Base-by-base conservation (phyloP, 306 rosid genomes). In the Gleditsia sinensis region DNA sequence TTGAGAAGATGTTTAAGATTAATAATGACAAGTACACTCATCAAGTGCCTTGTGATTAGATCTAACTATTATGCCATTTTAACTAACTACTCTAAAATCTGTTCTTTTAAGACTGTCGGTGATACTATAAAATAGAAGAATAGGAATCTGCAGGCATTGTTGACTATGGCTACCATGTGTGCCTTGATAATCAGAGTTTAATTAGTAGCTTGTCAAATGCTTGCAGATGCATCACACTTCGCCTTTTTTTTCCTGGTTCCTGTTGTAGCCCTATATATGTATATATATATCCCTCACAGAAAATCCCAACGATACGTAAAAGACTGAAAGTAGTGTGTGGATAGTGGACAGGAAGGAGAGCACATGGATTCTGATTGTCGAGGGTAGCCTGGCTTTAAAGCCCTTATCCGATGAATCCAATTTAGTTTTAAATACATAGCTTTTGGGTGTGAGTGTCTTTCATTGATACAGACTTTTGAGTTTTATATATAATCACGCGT, bases 401-500 rank as follows among this genome's bases (percentile, higher is more conserved):
- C 53, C 36, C 45, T 32, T 56, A 39, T 17, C 32, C 4, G 0
- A n/a, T n/a, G n/a, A n/a, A 43, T 21, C 12, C 33, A n/a, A n/a
- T n/a, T 43, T 69, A 48, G n/a, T 60, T 49, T 74, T 34, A 11
- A 68, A 46, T 24, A 66, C 28, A 63, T 7, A 32, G 68, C 68
- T 67, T 76, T 57, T 20, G 17, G n/a, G n/a, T n/a, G n/a, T n/a
- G n/a, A n/a, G n/a, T 49, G 72, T 39, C 28, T 40, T n/a, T 71
- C 32, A n/a, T 45, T 62, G 75, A 58, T 68, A 34, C 63, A 34
- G 63, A 6, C n/a, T 0, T n/a, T 3, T 30, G 6, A 16, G 48
- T 46, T 75, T 36, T 25, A 45, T 60, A 45, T n/a, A 54, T 56
- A 64, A 74, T 71, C 84, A 77, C 82, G 83, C 76, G 45, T 74